Conservation (phyloP, 768 basidiomycete species). For the Agrocybe pediades region DNA sequence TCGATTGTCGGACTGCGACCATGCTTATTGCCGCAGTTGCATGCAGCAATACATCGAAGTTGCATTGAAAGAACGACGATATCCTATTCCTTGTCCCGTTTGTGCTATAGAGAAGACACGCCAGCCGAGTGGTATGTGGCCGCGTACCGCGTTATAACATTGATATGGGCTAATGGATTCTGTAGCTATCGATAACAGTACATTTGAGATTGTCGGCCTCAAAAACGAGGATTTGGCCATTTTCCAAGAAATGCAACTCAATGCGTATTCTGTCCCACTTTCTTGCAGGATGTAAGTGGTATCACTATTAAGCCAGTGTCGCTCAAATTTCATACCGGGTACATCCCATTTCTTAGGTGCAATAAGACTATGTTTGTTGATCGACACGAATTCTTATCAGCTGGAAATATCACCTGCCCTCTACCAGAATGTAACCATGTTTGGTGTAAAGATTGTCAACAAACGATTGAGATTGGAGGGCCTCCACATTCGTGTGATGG, state of each 20-base stretch:
- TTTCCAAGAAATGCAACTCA: neutral
- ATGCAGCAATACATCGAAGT: constrained; percentile 39
- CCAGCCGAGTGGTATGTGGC: neutral
- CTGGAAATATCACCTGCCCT: constrained; percentile 49
- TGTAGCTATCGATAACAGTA: neutral
- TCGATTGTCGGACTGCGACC: constrained; percentile 41
- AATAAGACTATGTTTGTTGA: constrained; percentile 42
- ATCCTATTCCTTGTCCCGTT: constrained; percentile 61
- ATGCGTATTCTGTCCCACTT: neutral
- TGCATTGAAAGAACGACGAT: constrained; percentile 49
- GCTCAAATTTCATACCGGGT: neutral
- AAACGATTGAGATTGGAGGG: constrained; percentile 31
- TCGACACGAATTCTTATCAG: constrained; percentile 43
- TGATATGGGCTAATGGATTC: neutral
- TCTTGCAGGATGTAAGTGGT: neutral
- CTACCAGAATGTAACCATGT: constrained; percentile 44
- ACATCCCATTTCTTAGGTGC: neutral
- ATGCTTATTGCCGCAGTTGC: constrained; percentile 57
- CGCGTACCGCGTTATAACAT: neutral
- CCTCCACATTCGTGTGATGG: constrained; percentile 59
- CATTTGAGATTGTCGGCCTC: neutral
- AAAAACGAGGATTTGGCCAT: neutral
- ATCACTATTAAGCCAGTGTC: neutral
- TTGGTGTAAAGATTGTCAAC: constrained; percentile 68
- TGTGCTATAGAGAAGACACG: constrained; percentile 37